Evolutionary conservation across 1,284 basidiomycete genomes (phyloP).

Genomic region (Hortiboletus rubellus): DNA sequence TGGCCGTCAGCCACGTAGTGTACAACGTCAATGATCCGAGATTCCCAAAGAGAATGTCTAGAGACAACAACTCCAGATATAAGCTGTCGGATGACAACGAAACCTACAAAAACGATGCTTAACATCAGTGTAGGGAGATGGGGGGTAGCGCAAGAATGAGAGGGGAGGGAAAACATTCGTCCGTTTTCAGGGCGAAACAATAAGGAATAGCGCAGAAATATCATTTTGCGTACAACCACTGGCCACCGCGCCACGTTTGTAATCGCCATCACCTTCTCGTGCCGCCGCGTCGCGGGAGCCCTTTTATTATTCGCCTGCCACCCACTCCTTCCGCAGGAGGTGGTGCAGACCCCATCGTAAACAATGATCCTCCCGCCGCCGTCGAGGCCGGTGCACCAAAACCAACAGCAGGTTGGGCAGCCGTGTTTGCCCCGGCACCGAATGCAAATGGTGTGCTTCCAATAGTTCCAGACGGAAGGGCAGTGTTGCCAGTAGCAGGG

Average conservation of each 20-base stretch:
- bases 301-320: slow-evolving; percentile 53
- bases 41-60: slow-evolving; percentile 17
- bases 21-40: slow-evolving; percentile 17
- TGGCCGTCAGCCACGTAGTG: slow-evolving; percentile 36
- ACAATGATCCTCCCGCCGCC: slow-evolving; percentile 43
- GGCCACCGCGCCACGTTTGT: slow-evolving; percentile 14
- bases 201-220: slow-evolving; percentile 2
- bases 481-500: slow-evolving; percentile 44
- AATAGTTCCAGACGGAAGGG: slow-evolving; percentile 42
- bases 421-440: slow-evolving; percentile 29
- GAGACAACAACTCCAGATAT: slow-evolving; percentile 8
- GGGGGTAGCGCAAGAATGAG: slow-evolving; percentile 18
- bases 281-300: slow-evolving; percentile 46
- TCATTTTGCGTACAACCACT: slow-evolving; percentile 12
- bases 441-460: slow-evolving; percentile 42
- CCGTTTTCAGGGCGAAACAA: slow-evolving; percentile 16
- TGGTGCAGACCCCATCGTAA: slow-evolving; percentile 58
- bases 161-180: slow-evolving; percentile 9
- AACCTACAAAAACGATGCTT: slow-evolving; percentile 23
- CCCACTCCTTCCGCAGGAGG: slow-evolving; percentile 36
- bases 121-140: slow-evolving; percentile 18
- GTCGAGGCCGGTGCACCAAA: slow-evolving; percentile 42
- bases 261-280: slow-evolving; percentile 25
- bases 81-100: slow-evolving; percentile 7
- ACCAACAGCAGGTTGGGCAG: slow-evolving; percentile 38